Conservation (phyloP, 805 yeast species). For the Candida parachauliodes region DNA sequence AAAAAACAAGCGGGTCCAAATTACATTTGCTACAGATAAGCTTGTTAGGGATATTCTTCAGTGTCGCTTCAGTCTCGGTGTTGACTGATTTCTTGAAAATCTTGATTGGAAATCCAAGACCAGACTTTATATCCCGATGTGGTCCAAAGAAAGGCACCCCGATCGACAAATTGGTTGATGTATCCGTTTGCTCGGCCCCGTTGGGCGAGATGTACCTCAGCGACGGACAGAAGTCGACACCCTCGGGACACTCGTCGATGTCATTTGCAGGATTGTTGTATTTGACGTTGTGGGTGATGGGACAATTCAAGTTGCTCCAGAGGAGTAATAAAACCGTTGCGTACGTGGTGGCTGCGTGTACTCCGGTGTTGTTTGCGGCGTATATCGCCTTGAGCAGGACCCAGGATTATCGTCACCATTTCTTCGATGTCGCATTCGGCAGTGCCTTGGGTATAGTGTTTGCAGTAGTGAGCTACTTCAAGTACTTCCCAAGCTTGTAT, state of each 20-base stretch:
- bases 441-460: conserved; percentile 25
- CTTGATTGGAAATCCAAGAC: conserved; percentile 41
- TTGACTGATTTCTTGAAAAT: conserved; percentile 36
- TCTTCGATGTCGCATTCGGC: conserved; percentile 32
- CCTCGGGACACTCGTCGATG: conserved; percentile 35
- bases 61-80: conserved; percentile 26
- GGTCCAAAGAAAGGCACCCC: conserved; percentile 25
- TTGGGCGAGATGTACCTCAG: conserved; percentile 22
- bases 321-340: background rate
- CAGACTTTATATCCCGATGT: conserved; percentile 42
- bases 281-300: conserved; percentile 30
- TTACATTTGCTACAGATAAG: conserved; percentile 28
- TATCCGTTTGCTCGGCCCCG: conserved; percentile 32
- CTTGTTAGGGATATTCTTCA: conserved; percentile 26
- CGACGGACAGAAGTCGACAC: conserved; percentile 41
- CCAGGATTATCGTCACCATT: conserved; percentile 38
- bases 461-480: conserved; percentile 26
- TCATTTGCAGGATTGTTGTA: conserved; percentile 31
- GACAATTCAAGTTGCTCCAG: conserved; percentile 18
- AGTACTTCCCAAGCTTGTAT: conserved; percentile 16
- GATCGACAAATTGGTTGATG: conserved; percentile 20
- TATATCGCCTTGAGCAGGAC: conserved; percentile 32
- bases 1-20: conserved; percentile 3
- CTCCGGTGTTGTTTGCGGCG: conserved; percentile 25
- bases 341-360: conserved; percentile 18